Evolutionary conservation across 2,329 filamentous ascomycete species (phyloP).

Genomic region (Phialophora expanda): DNA sequence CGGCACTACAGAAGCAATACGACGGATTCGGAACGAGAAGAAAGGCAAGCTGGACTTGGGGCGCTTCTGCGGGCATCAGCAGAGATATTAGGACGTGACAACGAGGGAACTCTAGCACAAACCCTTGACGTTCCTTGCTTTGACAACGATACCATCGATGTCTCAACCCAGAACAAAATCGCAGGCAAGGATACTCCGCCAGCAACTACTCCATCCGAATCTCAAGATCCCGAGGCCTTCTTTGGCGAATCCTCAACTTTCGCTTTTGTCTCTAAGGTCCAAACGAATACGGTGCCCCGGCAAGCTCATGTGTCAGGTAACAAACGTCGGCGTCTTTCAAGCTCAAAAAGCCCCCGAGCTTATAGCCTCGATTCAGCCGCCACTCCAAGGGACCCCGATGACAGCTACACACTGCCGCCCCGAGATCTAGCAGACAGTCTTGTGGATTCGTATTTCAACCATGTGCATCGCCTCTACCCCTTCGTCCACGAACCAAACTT

Average conservation of each 20-base stretch:
- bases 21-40: background rate
- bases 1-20: background rate
- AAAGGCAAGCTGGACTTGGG: background rate
- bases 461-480: constrained; percentile 14
- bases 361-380: background rate
- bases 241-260: background rate
- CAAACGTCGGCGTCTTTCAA: background rate
- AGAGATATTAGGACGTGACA: background rate
- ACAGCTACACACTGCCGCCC: background rate
- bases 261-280: background rate
- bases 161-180: background rate
- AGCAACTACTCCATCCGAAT: background rate
- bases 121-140: background rate
- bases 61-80: background rate
- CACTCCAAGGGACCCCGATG: constrained; percentile 3
- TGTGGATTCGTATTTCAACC: constrained; percentile 21
- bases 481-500: constrained; percentile 19
- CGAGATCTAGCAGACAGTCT: constrained; percentile 11
- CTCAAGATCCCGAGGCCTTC: background rate
- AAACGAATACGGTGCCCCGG: background rate
- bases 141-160: background rate
- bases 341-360: background rate
- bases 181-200: background rate
- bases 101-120: background rate
- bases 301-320: background rate